Evolutionary conservation across 1,284 basidiomycete genomes (phyloP).

Genomic region (Ganoderma sinense): DNA sequence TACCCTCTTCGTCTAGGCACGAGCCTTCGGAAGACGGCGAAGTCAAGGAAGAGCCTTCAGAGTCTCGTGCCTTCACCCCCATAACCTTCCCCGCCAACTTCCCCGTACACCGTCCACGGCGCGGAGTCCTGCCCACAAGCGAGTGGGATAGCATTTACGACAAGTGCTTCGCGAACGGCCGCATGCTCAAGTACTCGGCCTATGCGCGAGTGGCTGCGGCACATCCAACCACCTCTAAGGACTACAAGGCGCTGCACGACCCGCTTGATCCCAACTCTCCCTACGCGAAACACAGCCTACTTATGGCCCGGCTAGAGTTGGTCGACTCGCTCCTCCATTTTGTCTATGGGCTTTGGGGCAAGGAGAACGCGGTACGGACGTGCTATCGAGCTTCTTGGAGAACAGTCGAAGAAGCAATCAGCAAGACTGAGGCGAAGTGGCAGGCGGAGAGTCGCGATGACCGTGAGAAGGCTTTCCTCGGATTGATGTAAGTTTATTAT

Average conservation of each 20-base stretch:
- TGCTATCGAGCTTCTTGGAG: constrained; percentile 67
- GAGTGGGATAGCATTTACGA: constrained; percentile 55
- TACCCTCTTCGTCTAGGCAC: constrained; percentile 32
- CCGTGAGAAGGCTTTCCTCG: constrained; percentile 75
- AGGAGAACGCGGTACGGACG: constrained; percentile 59
- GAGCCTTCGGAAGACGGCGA: constrained; percentile 47
- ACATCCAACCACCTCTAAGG: constrained; percentile 66
- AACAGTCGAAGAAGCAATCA: constrained; percentile 67
- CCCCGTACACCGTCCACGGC: constrained; percentile 71
- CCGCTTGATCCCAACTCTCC: constrained; percentile 68
- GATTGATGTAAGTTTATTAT: constrained; percentile 70
- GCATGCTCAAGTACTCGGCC: constrained; percentile 78
- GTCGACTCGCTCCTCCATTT: constrained; percentile 78
- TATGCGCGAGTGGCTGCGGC: constrained; percentile 78
- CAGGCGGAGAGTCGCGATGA: constrained; percentile 66
- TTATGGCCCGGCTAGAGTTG: constrained; percentile 78
- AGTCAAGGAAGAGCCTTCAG: constrained; percentile 43
- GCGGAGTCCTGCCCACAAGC: constrained; percentile 53
- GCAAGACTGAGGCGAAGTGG: constrained; percentile 77
- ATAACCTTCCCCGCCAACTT: constrained; percentile 47
- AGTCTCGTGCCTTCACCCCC: constrained; percentile 34
- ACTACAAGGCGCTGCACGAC: constrained; percentile 64
- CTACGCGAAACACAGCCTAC: constrained; percentile 74
- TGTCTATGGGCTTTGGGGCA: constrained; percentile 76
- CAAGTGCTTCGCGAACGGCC: constrained; percentile 67